Conservation (phyloP, 352 stramenopile species). For the Globisporangium abappressorium region DNA sequence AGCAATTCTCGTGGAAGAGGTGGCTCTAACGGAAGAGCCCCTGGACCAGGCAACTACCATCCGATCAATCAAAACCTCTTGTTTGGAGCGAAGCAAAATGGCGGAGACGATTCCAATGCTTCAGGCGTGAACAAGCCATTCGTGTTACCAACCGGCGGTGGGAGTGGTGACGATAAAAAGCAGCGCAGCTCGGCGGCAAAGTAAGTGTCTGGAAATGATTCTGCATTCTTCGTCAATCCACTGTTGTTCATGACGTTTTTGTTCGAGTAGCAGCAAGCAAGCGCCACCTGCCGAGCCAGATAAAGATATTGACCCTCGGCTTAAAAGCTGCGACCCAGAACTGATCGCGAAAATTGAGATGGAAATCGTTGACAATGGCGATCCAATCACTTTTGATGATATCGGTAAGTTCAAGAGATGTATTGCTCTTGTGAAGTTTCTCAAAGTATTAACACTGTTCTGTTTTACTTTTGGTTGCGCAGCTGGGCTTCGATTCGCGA, state of each 20-base stretch:
- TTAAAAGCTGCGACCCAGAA: constrained; percentile 93
- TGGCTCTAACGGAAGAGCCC: constrained; percentile 20
- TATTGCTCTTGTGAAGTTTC: neutral
- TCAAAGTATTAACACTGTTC: neutral
- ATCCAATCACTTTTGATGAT: constrained; percentile 95
- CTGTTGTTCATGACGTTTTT: neutral
- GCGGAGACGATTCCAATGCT: constrained; percentile 24
- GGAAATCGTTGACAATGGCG: constrained; percentile 95
- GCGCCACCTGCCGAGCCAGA: constrained; percentile 28
- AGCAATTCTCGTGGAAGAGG: constrained; percentile 20
- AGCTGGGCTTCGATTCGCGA: constrained; percentile 96
- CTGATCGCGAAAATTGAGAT: constrained; percentile 96
- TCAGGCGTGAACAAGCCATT: constrained; percentile 71
- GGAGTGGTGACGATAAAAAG: constrained; percentile 25
- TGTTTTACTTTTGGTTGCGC: constrained; percentile 1
- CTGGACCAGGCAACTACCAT: constrained; percentile 53
- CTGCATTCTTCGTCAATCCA: neutral
- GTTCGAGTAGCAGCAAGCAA: constrained; percentile 20
- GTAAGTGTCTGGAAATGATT: constrained; percentile 2
- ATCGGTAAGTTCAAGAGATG: constrained; percentile 67
- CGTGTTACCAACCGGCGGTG: constrained; percentile 56
- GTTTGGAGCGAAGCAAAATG: constrained; percentile 31
- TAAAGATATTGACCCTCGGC: constrained; percentile 91
- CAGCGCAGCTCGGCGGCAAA: constrained; percentile 3
- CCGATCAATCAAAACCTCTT: constrained; percentile 75